Conservation (phyloP, 192 early-diverging fungal species). For the Coemansia guatemalensis region DNA sequence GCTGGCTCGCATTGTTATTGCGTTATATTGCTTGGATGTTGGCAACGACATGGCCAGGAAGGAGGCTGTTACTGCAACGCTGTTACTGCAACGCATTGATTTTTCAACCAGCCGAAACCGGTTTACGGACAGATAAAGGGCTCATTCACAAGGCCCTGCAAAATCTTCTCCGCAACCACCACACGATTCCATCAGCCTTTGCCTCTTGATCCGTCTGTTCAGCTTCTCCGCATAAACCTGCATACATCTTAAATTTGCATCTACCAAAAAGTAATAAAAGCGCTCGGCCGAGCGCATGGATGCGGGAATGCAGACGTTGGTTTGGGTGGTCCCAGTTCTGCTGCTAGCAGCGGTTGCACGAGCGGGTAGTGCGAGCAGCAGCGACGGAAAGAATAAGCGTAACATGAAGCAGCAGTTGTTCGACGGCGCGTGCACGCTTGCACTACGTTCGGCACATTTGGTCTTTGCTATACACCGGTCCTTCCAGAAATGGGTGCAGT, state of each 20-base stretch:
- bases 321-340: slow-evolving; percentile 22
- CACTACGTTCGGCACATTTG: slow-evolving; percentile 34
- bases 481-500: slow-evolving; percentile 48
- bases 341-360: slow-evolving; percentile 29
- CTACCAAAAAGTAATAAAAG: background rate
- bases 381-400: slow-evolving; percentile 9
- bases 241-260: background rate
- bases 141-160: background rate
- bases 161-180: background rate
- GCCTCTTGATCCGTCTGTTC: background rate
- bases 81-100: background rate
- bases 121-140: background rate
- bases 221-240: background rate
- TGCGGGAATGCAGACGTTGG: slow-evolving; percentile 21
- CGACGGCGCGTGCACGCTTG: slow-evolving; percentile 27
- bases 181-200: background rate
- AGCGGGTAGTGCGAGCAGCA: slow-evolving; percentile 4
- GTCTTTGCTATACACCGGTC: slow-evolving; percentile 36
- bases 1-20: background rate
- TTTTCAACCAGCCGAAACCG: background rate
- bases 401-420: slow-evolving; percentile 18
- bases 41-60: background rate
- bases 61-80: background rate
- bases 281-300: background rate
- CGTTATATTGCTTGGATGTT: background rate